phyloP scores from a whole-genome alignment of 495 filamentous ascomycete species.

The Patellaria atrata region DNA sequence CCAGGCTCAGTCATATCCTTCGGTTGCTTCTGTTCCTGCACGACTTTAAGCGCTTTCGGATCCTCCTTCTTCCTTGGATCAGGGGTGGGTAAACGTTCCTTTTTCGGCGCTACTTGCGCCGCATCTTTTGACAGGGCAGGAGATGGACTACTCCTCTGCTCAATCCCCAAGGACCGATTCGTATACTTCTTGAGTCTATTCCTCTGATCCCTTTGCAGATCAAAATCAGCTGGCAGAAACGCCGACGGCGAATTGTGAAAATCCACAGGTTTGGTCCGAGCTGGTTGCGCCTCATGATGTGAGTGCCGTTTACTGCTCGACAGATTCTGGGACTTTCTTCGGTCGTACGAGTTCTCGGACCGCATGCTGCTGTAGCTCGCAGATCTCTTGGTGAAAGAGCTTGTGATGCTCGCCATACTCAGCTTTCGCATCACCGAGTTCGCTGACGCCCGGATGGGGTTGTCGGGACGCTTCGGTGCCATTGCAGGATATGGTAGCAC shows the following conservation, averaged over 20 bases:
- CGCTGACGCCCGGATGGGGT: conserved; percentile 51
- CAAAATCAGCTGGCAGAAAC: conserved; percentile 29
- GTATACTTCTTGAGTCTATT: conserved; percentile 10
- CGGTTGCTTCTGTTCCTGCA: conserved; percentile 1
- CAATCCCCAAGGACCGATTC: conserved; percentile 16
- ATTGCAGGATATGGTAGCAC: conserved; percentile 78
- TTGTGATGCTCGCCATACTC: conserved; percentile 55
- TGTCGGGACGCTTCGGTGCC: conserved; percentile 47
- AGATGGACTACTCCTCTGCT: conserved; percentile 7
- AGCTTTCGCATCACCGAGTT: conserved; percentile 74
- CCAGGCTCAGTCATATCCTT: conserved; percentile 3
- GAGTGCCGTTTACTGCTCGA: conserved; percentile 7
- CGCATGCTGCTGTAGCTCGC: conserved; percentile 33
- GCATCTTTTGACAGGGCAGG: conserved; percentile 15
- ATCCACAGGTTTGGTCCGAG: conserved; percentile 20
- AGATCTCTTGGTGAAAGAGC: conserved; percentile 48
- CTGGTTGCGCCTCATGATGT: conserved; percentile 11
- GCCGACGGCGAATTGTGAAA: conserved; percentile 24
- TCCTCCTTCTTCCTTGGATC: conserved; percentile 9
- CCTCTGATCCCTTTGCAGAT: conserved; percentile 15
- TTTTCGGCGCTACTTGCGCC: conserved; percentile 10
- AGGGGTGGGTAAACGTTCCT: conserved; percentile 10
- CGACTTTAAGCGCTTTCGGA: conserved; percentile 3
- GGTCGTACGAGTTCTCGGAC: conserved; percentile 20
- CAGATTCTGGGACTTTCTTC: conserved; percentile 7